Base-by-base conservation (phyloP, 805 yeast genomes). In the Kurtzmaniella fragi region DNA sequence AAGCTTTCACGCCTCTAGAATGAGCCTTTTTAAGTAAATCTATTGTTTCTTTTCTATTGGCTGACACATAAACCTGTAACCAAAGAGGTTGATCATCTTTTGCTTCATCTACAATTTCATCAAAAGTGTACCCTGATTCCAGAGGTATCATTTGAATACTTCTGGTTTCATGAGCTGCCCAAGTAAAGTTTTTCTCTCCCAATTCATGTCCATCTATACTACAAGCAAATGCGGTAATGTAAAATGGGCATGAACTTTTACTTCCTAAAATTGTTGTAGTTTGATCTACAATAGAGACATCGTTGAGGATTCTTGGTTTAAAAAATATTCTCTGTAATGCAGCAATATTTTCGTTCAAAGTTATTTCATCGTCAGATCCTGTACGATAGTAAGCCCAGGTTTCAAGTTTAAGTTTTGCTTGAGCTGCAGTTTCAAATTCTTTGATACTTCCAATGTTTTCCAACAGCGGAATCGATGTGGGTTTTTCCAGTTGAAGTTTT, bases 81-180 rank as follows among this genome's bases (percentile, higher is more conserved):
- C 77, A 72, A 38, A 71, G 75, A 13, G 64, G n/a, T 23, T 35
- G 70, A 5, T 52, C 56, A 27, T 52, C 59, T 3, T 43, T 44
- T 3, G 53, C 50, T 5, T 52, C 64, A n/a, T 59, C 61, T 42
- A 57, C 56, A 34, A 73, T 66, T 34, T 71, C 73, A 17, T 67
- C 66, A 34, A 71, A 57, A 6, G 68, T 48, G 38, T 63, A 64
- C 10, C 72, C 60, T 13, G 72, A 65, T 32, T 61, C 51, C 16
- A 64, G 61, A 5, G 75, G 70, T 17, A 73, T 64, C 78, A 75
- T 74, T 43, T 73, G 78, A 37, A 71, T 53, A 12, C 70, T 57
- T 29, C 67, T 65, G 36, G 65, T 67, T 9, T 48, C 37, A 3
- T 62, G 70, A 40, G 70, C 63, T 5, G 70, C 75, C 28, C 60